These are phyloP conservation scores for Antarctomyces pellizariae DNA, from an alignment of 495 filamentous ascomycete species.

Conservation along the genomic window DNA sequence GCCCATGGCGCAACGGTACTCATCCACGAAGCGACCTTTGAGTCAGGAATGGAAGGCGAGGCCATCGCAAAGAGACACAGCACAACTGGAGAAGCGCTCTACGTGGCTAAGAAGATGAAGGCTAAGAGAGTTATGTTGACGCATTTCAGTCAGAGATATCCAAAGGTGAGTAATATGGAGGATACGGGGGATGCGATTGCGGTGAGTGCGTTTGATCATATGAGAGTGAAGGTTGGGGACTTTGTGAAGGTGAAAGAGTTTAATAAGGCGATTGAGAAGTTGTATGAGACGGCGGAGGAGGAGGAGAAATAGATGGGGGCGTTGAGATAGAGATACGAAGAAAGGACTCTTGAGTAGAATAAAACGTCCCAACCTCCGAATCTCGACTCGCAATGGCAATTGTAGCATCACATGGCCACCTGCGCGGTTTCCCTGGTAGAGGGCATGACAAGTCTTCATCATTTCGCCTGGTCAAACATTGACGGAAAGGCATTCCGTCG, in stretches of 20 bases:
- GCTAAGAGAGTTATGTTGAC: conserved; percentile 60
- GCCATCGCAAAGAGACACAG: conserved; percentile 77
- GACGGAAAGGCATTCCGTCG: too few relatives aligned
- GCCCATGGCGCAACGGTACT: conserved; percentile 56
- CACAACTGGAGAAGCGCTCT: conserved; percentile 64
- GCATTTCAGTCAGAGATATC: conserved; percentile 91
- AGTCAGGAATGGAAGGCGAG: conserved; percentile 53
- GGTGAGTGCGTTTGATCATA: conserved; percentile 72
- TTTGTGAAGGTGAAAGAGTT: conserved; percentile 55
- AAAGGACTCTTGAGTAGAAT: too few relatives aligned
- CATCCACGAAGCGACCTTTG: conserved; percentile 91
- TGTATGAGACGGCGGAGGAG: conserved; percentile 27
- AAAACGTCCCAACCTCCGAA: too few relatives aligned
- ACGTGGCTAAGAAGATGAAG: conserved; percentile 50
- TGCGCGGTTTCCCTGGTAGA: too few relatives aligned
- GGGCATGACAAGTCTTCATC: too few relatives aligned
- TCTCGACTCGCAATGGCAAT: too few relatives aligned
- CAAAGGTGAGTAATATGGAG: conserved; percentile 43
- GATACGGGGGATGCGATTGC: conserved; percentile 25
- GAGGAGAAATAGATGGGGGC: conserved; percentile 3
- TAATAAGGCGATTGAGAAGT: conserved; percentile 41
- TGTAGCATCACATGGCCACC: too few relatives aligned
- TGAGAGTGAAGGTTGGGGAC: conserved; percentile 62
- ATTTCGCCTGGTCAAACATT: too few relatives aligned
- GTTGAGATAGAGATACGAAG: too few relatives aligned